Conservation (phyloP, 1,284 basidiomycete genomes). For the Coriolopsis trogii region DNA sequence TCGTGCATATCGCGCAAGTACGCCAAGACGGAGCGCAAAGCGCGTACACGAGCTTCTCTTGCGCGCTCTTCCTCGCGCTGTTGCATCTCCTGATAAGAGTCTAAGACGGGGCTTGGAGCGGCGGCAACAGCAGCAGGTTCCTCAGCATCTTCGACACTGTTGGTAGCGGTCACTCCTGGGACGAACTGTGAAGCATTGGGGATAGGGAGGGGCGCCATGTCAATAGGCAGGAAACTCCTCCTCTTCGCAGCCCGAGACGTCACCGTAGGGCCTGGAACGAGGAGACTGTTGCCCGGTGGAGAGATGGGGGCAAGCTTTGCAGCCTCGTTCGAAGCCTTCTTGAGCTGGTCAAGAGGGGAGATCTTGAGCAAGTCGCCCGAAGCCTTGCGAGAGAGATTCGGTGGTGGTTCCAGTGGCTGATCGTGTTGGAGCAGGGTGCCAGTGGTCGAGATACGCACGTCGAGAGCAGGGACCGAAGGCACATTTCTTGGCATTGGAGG, state of each 20-base stretch:
- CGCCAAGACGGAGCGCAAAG: conserved; percentile 88
- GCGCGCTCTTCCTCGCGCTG: conserved; percentile 71
- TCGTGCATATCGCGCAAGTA: conserved; percentile 96
- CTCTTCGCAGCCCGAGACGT: conserved; percentile 65
- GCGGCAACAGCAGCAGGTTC: conserved; percentile 25
- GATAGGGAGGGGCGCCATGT: conserved; percentile 58
- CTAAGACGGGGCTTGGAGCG: conserved; percentile 48
- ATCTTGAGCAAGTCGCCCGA: conserved; percentile 32
- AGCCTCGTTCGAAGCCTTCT: conserved; percentile 31
- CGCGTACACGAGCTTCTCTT: conserved; percentile 71
- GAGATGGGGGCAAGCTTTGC: conserved; percentile 25
- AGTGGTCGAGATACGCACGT: conserved; percentile 70
- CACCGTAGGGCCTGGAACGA: conserved; percentile 44
- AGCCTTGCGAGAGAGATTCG: conserved; percentile 32
- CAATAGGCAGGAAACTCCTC: conserved; percentile 85
- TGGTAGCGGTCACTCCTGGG: conserved; percentile 49
- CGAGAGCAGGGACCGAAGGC: conserved; percentile 39
- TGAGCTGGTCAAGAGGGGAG: conserved; percentile 34
- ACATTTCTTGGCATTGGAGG: conserved; percentile 10
- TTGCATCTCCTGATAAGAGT: conserved; percentile 47
- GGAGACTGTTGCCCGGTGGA: conserved; percentile 42
- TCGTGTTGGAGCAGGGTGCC: conserved; percentile 48
- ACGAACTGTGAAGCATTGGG: conserved; percentile 69
- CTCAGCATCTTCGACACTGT: conserved; percentile 44
- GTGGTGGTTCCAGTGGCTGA: conserved; percentile 11